Base-by-base conservation (phyloP, 2,329 filamentous ascomycete genomes). In the Nigrograna mackinnonii region DNA sequence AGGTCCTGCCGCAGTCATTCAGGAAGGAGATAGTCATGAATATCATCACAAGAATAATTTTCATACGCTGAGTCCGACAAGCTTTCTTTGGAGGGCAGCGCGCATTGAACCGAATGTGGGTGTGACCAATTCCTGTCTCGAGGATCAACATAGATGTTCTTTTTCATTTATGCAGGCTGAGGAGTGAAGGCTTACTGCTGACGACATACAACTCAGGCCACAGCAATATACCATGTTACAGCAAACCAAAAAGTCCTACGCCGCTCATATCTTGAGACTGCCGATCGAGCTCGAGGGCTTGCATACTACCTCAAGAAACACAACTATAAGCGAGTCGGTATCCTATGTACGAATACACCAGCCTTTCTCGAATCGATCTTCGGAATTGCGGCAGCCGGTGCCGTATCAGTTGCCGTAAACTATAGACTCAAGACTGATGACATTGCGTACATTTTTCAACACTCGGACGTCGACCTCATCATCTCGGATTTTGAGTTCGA, bases 291-390 rank as follows among this genome's bases (percentile, higher is more conserved):
- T 3, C 76, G 89, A 31, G 94, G 92, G 1, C 74, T 99, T 14
- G 91, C 91, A 12, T 97, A 95, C 70, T 97, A 87, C 66, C 66
- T 99, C 43, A 80, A 81, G 55, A 89, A 88, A 66, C 82, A 88
- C 61, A 79, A 80, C 4, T 84, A 83, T 60, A 86, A 83, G 58
- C 80, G 88, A 46, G 87, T 97, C 5, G 94, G 94, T 5, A 85
- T 99, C 35, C 76, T 99, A 9, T 85, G 84, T 6, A 89, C 94
- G 3, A 99, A 99, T 66, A 99, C 94, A 1, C 94, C 94, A 0
- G 91, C 91, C 0, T 97, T 97, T 58, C 76, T 99, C 20, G 92
- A 97, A 71, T 82, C 84, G 5, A 89, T 96, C 48, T 99, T 89
- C 62, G 94, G 88, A 2, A 86, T 96, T 54, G 85, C 85, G 1